Conservation (phyloP, 371 early-diverging fungal species). For the Chytridium lagenaria region DNA sequence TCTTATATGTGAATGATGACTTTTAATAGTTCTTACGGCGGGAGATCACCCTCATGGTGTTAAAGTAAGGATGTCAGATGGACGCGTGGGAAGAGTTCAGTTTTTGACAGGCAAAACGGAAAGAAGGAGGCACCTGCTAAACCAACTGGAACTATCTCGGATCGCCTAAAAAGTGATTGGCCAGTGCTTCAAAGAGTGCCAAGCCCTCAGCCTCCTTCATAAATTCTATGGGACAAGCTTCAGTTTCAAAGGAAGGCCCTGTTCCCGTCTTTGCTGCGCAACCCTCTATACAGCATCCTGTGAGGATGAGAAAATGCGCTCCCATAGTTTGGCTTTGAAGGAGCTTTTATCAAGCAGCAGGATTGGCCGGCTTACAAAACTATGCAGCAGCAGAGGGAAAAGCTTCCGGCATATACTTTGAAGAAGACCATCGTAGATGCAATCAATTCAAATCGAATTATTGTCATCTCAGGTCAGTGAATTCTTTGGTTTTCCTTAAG, state of each 20-base stretch:
- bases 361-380: slow-evolving; percentile 21
- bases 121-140: not conserved
- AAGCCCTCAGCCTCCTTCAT: slow-evolving; percentile 1
- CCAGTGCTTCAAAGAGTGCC: not conserved
- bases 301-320: slow-evolving; percentile 11
- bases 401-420: slow-evolving; percentile 69
- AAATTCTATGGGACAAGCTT: not conserved
- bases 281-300: not conserved
- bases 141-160: no score
- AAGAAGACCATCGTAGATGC: slow-evolving; percentile 62
- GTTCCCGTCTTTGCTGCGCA: not conserved
- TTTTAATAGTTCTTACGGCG: slow-evolving; percentile 34
- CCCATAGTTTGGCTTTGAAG: slow-evolving; percentile 16
- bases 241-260: not conserved
- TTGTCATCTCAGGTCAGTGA: slow-evolving; percentile 49
- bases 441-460: slow-evolving; percentile 53
- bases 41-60: slow-evolving; percentile 49
- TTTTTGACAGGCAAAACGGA: slow-evolving; percentile 27
- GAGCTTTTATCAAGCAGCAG: slow-evolving; percentile 31
- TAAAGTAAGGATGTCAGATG: slow-evolving; percentile 46
- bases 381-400: slow-evolving; percentile 56
- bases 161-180: no score
- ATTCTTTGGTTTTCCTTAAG: not conserved
- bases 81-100: slow-evolving; percentile 47
- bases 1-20: not conserved